Evolutionary conservation across 495 filamentous ascomycete species (phyloP), one percentile per base, ranked within the genome.

Genomic region (Pseudoneurospora amorphoporcata): DNA sequence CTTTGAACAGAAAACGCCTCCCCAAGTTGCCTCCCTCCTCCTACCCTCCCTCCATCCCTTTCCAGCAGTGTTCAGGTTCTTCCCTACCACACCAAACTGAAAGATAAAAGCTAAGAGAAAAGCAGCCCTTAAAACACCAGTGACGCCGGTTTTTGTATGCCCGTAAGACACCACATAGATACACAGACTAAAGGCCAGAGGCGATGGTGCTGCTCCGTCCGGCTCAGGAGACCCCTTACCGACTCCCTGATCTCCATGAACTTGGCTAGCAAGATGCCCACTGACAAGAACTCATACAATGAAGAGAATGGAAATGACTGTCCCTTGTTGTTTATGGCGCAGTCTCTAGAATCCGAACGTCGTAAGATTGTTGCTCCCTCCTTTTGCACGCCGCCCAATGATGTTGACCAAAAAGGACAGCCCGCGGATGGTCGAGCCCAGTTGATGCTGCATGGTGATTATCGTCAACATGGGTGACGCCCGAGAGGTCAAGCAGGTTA

Each of bases 81-180:
- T 39, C 35, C 70, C 70, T 32, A 72, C 71, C 19, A 23, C 19
- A 32, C 37, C 61, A 42, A 19, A 72, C 3, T 29, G 37, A 58
- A 75, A 42, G 17, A 68, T 14, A 75, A 73, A 69, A 23, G 8
- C 53, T 71, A 71, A 75, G 23, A 68, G 47, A 58, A 69, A 70
- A 69, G 58, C 29, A 73, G 69, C 74, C 38, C 43, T 53, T n/a
- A 39, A 23, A 23, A 69, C 72, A n/a, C 45, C 72, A 61, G 12
- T 69, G 45, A 78, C 75, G 74, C 77, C 77, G 29, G 47, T 37
- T 78, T 78, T 78, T 77, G 74, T 77, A 78, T 78, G 69, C 76
- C 77, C 71, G 58, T 29, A 69, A 73, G 76, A 72, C 77, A 69
- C 76, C 72, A 68, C 74, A 75, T 76, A 77, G 70, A 75, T 76